Conservation (phyloP, 495 filamentous ascomycete species). For the Xylaria flabelliformis region DNA sequence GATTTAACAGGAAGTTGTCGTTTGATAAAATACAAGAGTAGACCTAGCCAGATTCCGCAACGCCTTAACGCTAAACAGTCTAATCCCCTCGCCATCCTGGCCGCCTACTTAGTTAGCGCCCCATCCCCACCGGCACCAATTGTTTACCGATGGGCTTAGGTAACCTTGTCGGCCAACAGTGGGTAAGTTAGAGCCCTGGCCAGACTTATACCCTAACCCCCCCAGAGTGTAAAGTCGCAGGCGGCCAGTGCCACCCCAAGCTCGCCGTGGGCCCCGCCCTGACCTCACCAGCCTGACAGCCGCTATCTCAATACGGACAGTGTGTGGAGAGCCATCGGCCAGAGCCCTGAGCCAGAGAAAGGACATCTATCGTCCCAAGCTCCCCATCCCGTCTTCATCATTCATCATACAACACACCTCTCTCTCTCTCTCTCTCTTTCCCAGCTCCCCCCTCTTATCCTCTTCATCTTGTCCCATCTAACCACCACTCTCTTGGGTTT, state of each 20-base stretch:
- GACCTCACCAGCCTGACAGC: slow-evolving; percentile 26
- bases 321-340: slow-evolving; percentile 18
- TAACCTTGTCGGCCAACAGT: background rate
- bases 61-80: background rate
- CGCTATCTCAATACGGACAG: slow-evolving; percentile 20
- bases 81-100: slow-evolving; percentile 1
- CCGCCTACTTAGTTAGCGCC: background rate
- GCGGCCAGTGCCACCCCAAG: slow-evolving; percentile 9
- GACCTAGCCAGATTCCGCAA: background rate
- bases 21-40: background rate
- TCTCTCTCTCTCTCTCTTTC: slow-evolving; percentile 45
- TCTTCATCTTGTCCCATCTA: slow-evolving; percentile 37
- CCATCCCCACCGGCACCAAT: background rate
- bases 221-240: background rate
- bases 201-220: background rate
- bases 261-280: slow-evolving; percentile 26
- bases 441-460: slow-evolving; percentile 38
- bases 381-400: slow-evolving; percentile 33
- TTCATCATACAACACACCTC: slow-evolving; percentile 33
- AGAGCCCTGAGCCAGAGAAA: slow-evolving; percentile 16
- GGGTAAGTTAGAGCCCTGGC: background rate
- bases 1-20: too few species aligned
- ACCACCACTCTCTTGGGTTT: slow-evolving; percentile 35
- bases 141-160: background rate
- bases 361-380: slow-evolving; percentile 38